Evolutionary conservation across 2,329 filamentous ascomycete genomes (phyloP), one percentile per base, ranked within the genome.

Genomic region (Fusarium pseudoanthophilum): DNA sequence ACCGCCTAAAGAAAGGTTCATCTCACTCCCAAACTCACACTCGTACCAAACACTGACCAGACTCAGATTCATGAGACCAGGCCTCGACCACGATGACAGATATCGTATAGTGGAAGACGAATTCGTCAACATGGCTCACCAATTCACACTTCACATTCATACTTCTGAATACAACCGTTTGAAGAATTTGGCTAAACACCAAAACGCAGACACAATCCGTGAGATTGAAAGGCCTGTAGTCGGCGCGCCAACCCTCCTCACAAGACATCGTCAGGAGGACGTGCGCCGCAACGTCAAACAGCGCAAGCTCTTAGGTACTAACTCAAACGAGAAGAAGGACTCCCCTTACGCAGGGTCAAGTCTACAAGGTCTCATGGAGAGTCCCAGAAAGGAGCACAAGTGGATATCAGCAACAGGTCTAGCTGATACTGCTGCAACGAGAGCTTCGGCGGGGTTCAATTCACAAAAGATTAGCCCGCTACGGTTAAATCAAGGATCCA

Each of bases 21-120:
- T 64, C 34, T 40, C 32, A 20, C 11, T 26, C n/a, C 36, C 13
- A 21, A 21, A 24, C 28, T 36, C n/a, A 30, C 26, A 37, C 30
- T 45, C 36, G 28, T 43, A 21, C 24, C n/a, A 36, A 20, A 26
- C 13, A 5, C 51, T 58, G 10, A 71, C 28, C 26, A 36, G 37
- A 16, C 15, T 24, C 60, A 91, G 89, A 36, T 86, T 86, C 79
- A 95, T 95, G 92, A 83, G 85, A 5, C 85, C 90, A 52, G 91
- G 90, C 6, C 80, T 88, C n/a, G 84, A 87, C 8, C 81, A 86
- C n/a, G 93, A 96, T 79, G 92, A 95, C 78, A 83, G 83, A 61
- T 95, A 90, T 81, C 91, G 93, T 76, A 95, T 95, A 92, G 93
- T 96, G 1, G 93, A 95, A 80, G 93, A 96, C 76, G 93, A 95